Percentiles rank a stretch among this genome's conserved stretches.
phyloP scores from a whole-genome alignment of 108 stramenopile genomes.

The Seminavis robusta region DNA sequence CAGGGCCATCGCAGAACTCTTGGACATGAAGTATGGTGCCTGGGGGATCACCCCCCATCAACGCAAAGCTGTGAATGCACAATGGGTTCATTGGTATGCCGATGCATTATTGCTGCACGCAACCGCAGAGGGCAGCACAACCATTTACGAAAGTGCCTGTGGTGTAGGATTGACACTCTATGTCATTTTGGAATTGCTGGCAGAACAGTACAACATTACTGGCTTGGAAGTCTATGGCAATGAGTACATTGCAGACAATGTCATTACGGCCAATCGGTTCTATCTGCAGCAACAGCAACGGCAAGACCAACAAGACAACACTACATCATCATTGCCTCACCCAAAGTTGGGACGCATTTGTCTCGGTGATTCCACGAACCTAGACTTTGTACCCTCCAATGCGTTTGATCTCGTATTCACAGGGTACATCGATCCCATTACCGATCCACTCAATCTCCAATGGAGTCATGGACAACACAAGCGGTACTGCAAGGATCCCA shows the following conservation, averaged over 20 bases:
- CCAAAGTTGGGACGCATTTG: conserved; percentile 28
- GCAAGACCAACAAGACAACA: conserved; percentile 4
- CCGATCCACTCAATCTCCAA: conserved; percentile 17
- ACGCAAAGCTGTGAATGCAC: neutral
- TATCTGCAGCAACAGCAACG: neutral
- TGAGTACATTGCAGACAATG: conserved; percentile 13
- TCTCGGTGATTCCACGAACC: conserved; percentile 15
- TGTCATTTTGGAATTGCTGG: conserved; percentile 32
- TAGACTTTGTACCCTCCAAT: conserved; percentile 31
- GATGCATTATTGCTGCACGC: neutral
- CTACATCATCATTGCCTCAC: too few species aligned
- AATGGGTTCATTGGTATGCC: too few species aligned
- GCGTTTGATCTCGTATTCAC: conserved; percentile 49
- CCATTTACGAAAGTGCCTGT: conserved; percentile 33
- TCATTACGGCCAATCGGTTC: conserved; percentile 14
- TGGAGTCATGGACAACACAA: neutral
- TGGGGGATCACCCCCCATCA: conserved; percentile 3
- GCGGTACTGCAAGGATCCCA: neutral
- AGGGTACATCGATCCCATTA: conserved; percentile 31
- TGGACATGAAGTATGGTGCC: neutral
- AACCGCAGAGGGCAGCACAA: conserved; percentile 14
- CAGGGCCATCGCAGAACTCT: neutral
- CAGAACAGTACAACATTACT: conserved; percentile 2
- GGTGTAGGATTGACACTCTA: conserved; percentile 32
- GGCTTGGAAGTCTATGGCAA: conserved; percentile 34